Conservation (phyloP, 306 rosid genomes). For the cucumber (Cucumis sativus) region Cucumber_9930_V3 NC_026660.2:4925001-4925500, state of each 20-base stretch:
- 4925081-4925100: neutral
- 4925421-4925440: constrained; percentile 66
- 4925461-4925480: constrained; percentile 20
- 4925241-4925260: neutral
- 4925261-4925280: constrained; percentile 56
- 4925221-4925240: neutral
- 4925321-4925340: constrained; percentile 77
- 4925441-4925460: constrained; percentile 96
- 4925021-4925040: neutral
- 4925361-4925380: constrained; percentile 62
- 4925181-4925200: constrained; percentile 4
- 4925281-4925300: constrained; percentile 67
- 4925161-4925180: neutral
- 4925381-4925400: constrained; percentile 79
- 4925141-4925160: neutral
- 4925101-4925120: neutral
- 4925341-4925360: constrained; percentile 47
- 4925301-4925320: constrained; percentile 97
- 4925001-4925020: neutral
- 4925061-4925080: neutral
- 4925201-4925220: neutral
- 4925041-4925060: neutral
- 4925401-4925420: constrained; percentile 91
- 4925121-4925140: neutral
- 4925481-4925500: neutral